Evolutionary conservation across 2,329 filamentous ascomycete species (phyloP), one percentile per base, ranked within the genome.

Genomic region (Fusarium stilboides): DNA sequence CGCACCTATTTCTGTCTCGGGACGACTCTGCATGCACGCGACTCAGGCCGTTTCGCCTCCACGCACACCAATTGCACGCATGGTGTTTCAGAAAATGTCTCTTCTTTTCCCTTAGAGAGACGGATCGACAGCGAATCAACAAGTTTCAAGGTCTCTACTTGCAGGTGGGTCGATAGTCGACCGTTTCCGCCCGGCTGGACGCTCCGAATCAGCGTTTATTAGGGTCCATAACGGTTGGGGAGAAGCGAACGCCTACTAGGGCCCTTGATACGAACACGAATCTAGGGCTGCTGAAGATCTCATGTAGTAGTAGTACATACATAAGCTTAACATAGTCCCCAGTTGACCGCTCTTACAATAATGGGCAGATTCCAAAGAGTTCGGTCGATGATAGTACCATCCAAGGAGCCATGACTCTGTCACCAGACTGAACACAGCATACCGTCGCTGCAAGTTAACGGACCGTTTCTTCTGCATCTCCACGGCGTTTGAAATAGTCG

Each of bases 1-100:
- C 19, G 37, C 31, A 54, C 10, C 65, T 69, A 69, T 69, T 69
- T 57, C 46, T 69, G 65, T 62, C 61, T 67, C 51, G 40, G 40
- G 61, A 50, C 36, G 42, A 60, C 28, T 26, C 45, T 53, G 49
- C 49, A 66, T 52, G 20, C 57, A 36, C 37, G 37, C 62, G 62
- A 63, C 66, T 70, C 67, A 56, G 66, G 58, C 52, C 43, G 45
- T 52, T 34, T 65, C 44, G 62, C 56, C 63, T 61, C 55, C 53
- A 53, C 53, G 24, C 64, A 67, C 43, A 51, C 45, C 51, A 19
- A 47, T 14, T 61, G 49, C 31, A 39, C 34, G 51, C 39, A 42
- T 68, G 49, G 52, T 68, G 66, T 69, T 69, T 69, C 67, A 69
- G 53, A 46, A 33, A 49, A 63, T 63, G 53, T 59, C 68, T 50